Conservation (phyloP, 2,329 filamentous ascomycete species). For the Aspergillus sclerotialis region DNA sequence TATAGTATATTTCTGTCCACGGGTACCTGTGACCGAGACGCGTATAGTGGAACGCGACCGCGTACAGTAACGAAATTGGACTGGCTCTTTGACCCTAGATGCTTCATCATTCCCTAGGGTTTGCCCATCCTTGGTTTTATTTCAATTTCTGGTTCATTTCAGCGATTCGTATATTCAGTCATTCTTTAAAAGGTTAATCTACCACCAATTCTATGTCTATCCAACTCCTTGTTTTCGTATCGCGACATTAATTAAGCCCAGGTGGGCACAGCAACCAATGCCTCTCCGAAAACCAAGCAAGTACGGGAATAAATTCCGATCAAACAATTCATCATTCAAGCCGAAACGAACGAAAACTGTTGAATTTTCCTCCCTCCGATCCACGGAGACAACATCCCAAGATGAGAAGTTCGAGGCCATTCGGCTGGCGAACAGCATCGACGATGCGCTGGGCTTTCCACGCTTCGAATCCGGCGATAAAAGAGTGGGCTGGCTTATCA, state of each 20-base stretch:
- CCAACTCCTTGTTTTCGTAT: conserved; percentile 7
- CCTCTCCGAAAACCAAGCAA: conserved; percentile 49
- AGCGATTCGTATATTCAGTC: conserved; percentile 7
- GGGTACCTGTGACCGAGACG: conserved; percentile 15
- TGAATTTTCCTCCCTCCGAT: conserved; percentile 63
- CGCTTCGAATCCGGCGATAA: conserved; percentile 84
- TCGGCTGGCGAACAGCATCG: conserved; percentile 76
- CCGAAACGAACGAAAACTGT: conserved; percentile 66
- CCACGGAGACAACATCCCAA: conserved; percentile 77
- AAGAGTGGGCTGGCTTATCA: conserved; percentile 87
- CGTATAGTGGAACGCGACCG: conserved; percentile 30
- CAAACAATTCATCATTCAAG: conserved; percentile 34
- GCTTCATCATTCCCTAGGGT: too few relatives aligned
- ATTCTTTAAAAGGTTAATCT: conserved; percentile 4
- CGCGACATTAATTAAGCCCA: conserved; percentile 16
- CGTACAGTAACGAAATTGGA: too few relatives aligned
- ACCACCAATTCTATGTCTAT: conserved; percentile 18
- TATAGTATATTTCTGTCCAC: conserved; percentile 6
- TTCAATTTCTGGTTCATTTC: conserved; percentile 1
- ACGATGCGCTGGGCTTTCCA: conserved; percentile 89
- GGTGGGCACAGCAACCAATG: conserved; percentile 31
- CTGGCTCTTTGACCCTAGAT: neutral
- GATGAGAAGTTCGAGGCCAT: conserved; percentile 89
- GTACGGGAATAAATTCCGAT: conserved; percentile 56
- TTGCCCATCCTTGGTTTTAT: too few relatives aligned